phyloP scores from a whole-genome alignment of 345 rosid genomes.

The Balakata baccata region DNA sequence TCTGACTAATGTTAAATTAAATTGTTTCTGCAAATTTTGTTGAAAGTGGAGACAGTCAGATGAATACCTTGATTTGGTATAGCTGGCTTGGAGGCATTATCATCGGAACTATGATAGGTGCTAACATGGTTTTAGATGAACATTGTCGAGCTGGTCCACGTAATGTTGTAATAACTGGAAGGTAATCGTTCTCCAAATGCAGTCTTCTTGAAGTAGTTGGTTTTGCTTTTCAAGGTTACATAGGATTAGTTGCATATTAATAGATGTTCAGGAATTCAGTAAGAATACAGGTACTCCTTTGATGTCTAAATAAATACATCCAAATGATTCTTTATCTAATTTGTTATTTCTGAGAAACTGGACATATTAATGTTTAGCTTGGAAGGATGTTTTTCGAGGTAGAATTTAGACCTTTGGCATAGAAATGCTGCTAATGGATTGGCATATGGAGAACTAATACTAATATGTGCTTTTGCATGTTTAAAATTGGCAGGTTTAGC shows the following conservation, averaged over 20 bases:
- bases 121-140: constrained; percentile 89
- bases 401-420: neutral
- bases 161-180: constrained; percentile 93
- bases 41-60: constrained; percentile 82
- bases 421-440: constrained; percentile 4
- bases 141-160: constrained; percentile 93
- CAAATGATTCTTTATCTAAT: neutral
- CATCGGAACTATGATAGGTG: constrained; percentile 90
- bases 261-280: no score
- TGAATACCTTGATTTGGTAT: constrained; percentile 82
- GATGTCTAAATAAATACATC: constrained; percentile 7
- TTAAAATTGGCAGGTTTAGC: constrained; percentile 41
- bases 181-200: constrained; percentile 34
- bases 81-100: constrained; percentile 97
- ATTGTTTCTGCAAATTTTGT: constrained; percentile 19
- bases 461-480: constrained; percentile 11
- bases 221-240: no score
- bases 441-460: constrained; percentile 4
- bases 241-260: no score
- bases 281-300: neutral
- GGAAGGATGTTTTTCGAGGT: neutral
- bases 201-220: no score
- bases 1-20: constrained; percentile 14
- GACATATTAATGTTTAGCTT: neutral
- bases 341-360: neutral